phyloP scores from a whole-genome alignment of 768 basidiomycete species.

The Cyathus striatus region DNA sequence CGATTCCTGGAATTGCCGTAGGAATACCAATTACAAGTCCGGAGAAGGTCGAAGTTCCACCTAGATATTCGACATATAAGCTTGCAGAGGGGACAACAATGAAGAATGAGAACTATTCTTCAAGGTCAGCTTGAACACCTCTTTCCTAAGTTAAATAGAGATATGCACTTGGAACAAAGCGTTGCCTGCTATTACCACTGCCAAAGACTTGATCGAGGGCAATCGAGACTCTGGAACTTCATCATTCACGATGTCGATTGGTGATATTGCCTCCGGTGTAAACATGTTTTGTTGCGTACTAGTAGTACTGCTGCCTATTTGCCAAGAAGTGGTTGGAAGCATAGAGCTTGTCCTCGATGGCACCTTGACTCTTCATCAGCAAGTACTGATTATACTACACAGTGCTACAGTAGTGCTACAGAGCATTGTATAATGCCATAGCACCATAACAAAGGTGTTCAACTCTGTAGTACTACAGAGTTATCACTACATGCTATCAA shows the following conservation, averaged over 20 bases:
- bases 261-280: too few species aligned
- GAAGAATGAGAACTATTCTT: conserved; percentile 56
- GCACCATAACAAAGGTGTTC: too few species aligned
- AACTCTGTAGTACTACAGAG: too few species aligned
- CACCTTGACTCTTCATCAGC: too few species aligned
- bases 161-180: conserved; percentile 20
- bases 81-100: conserved; percentile 65
- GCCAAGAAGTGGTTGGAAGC: too few species aligned
- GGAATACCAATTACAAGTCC: conserved; percentile 68
- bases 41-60: conserved; percentile 64
- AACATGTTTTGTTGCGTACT: too few species aligned
- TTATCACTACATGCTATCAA: too few species aligned
- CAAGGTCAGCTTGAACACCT: neutral
- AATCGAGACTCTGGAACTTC: conserved; percentile 20
- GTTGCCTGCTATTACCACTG: conserved; percentile 21
- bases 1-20: conserved; percentile 52
- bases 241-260: neutral
- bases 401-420: too few species aligned
- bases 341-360: too few species aligned
- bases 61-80: conserved; percentile 55
- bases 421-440: too few species aligned
- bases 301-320: too few species aligned
- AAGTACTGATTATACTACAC: too few species aligned
- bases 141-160: neutral
- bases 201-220: conserved; percentile 18